Evolutionary conservation across 176 grass and related monocot genomes (phyloP).

Genomic region (Raddia distichophylla): DNA sequence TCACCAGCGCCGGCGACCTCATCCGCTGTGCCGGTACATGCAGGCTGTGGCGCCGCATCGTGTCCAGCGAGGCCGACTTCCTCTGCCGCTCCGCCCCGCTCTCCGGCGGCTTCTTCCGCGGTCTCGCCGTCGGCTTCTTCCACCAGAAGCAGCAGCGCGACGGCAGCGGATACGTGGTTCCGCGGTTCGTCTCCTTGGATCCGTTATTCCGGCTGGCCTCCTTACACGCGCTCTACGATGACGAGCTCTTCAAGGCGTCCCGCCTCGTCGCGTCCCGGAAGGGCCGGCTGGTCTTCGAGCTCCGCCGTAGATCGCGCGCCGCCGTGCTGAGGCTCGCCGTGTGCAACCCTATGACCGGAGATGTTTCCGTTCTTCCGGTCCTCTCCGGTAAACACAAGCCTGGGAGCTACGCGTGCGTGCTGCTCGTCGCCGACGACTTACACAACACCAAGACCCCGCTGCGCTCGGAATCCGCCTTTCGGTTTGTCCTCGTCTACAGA

Average conservation of each 20-base stretch:
- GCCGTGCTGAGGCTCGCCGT: slow-evolving; percentile 14
- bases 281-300: slow-evolving; percentile 20
- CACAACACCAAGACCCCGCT: neutral
- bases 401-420: neutral
- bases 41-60: slow-evolving; percentile 9
- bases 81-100: neutral
- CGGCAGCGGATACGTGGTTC: neutral
- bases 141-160: neutral
- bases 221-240: neutral
- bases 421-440: slow-evolving; percentile 6
- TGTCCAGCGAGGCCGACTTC: slow-evolving; percentile 2
- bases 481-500: neutral
- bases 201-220: neutral
- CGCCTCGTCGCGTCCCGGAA: slow-evolving; percentile 4
- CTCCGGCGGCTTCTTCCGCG: neutral
- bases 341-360: neutral
- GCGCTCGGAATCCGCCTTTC: neutral
- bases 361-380: neutral
- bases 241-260: neutral
- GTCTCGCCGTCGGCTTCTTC: slow-evolving; percentile 30
- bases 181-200: neutral
- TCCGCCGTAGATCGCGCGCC: neutral
- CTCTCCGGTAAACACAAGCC: neutral
- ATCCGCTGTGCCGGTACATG: slow-evolving; percentile 21
- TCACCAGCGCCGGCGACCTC: neutral